Evolutionary conservation across 805 yeast genomes (phyloP), one percentile per base, ranked within the genome.

Genomic region (Metschnikowia vanudenii): DNA sequence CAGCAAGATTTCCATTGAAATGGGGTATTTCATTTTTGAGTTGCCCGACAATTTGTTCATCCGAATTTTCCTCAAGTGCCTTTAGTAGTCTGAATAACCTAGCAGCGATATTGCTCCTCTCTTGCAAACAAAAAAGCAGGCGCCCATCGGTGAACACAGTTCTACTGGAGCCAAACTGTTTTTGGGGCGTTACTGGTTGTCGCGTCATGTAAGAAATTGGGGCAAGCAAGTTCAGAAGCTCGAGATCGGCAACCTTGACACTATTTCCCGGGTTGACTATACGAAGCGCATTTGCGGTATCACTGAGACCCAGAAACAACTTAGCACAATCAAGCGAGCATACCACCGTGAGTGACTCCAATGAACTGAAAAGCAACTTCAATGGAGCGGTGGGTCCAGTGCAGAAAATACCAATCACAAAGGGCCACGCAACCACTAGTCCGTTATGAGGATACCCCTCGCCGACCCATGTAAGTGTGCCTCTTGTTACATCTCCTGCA

Each of bases 401-500:
- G 11, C 35, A 26, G 36, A 68, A 68, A 2, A 65, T 20, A 0
- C 71, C 73, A 38, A 69, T 43, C 0, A 60, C 65, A 50, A 58
- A 65, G 0, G 76, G 75, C 75, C 75, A 69, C 24, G 48, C 53
- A 3, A 70, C 54, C 1, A 52, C 62, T 12, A 70, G 45, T 1
- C 73, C 71, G 12, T 61, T 57, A 0, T 57, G 51, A 5, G 75
- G 75, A 39, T 67, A 68, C 3, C 75, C 74, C 4, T 50, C 41
- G 13, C 57, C 64, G 0, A 60, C 46, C 74, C 76, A 71, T 9
- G 69, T 55, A 16, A 73, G 49, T 2, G 75, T 73, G 3, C 76
- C 75, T 46, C 75, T 52, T 1, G 73, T 69, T 2, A 66, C 74
- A 44, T 71, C 74, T 1, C 76, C 76, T 13, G 50, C 38, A 0